Evolutionary conservation across 371 early-diverging fungal genomes (phyloP).

Genomic region (Mucor sp.): DNA sequence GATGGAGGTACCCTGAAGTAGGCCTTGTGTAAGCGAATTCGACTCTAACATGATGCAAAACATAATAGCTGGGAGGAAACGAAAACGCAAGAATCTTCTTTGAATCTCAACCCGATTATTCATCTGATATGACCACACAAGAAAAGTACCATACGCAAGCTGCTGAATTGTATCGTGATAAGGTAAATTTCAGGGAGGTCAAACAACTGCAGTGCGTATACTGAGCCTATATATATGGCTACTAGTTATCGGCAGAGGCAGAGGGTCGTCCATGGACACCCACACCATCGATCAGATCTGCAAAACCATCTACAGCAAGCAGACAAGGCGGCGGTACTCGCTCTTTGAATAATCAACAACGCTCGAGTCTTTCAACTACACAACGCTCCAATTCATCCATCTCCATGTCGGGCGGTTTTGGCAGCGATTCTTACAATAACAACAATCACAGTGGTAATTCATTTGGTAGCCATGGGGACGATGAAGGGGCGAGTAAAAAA

Average conservation of each 20-base stretch:
- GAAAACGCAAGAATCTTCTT: constrained; percentile 86
- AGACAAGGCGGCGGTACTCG: constrained; percentile 6
- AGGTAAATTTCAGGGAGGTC: constrained; percentile 27
- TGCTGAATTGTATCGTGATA: constrained; percentile 90
- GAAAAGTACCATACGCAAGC: constrained; percentile 88
- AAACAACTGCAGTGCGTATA: background rate
- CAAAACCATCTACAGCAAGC: constrained; percentile 4
- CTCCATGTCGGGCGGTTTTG: constrained; percentile 17
- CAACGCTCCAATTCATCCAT: constrained; percentile 33
- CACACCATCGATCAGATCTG: constrained; percentile 30
- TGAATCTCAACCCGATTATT: constrained; percentile 82
- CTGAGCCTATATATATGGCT: background rate
- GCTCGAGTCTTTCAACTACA: constrained; percentile 17
- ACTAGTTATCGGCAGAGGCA: constrained; percentile 69
- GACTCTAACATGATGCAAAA: background rate
- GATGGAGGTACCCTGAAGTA: constrained; percentile 69
- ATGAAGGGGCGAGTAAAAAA: constrained; percentile 5
- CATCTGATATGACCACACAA: constrained; percentile 72
- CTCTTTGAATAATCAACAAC: constrained; percentile 10
- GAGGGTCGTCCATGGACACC: constrained; percentile 79
- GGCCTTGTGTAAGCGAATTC: no score
- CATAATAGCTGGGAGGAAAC: constrained; percentile 87
- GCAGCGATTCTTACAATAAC: constrained; percentile 15
- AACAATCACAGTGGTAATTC: background rate
- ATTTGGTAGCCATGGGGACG: background rate